Evolutionary conservation across 768 basidiomycete species (phyloP).

Genomic region (Royoungia palumana): DNA sequence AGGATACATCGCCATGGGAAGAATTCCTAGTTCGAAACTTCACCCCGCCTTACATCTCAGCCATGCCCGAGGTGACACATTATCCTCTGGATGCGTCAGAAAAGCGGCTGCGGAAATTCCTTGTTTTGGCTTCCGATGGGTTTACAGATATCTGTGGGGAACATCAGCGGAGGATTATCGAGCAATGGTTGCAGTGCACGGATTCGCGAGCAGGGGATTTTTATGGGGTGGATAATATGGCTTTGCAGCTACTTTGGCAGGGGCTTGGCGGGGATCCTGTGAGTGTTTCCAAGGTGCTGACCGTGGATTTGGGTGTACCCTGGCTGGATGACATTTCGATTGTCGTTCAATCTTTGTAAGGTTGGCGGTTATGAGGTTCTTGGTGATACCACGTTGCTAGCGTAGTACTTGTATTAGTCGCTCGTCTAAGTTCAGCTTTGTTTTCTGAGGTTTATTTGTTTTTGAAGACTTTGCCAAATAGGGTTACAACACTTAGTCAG

Average conservation of each 20-base stretch:
- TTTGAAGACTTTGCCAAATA: constrained; percentile 4
- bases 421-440: not conserved
- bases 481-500: constrained; percentile 5
- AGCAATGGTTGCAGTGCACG: constrained; percentile 51
- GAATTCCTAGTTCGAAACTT: constrained; percentile 59
- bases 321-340: constrained; percentile 72
- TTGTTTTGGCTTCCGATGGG: constrained; percentile 65
- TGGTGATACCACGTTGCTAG: not conserved
- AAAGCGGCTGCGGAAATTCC: constrained; percentile 41
- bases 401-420: constrained; percentile 6
- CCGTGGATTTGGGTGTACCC: constrained; percentile 58
- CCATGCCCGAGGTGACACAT: constrained; percentile 61
- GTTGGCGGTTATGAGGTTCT: not conserved
- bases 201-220: constrained; percentile 23
- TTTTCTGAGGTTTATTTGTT: constrained; percentile 2
- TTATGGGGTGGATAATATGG: constrained; percentile 42
- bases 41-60: constrained; percentile 65
- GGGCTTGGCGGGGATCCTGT: constrained; percentile 55
- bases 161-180: constrained; percentile 44
- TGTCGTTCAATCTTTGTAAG: constrained; percentile 55
- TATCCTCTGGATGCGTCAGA: constrained; percentile 39
- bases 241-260: constrained; percentile 53
- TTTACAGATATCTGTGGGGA: constrained; percentile 59
- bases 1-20: constrained; percentile 62
- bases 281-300: constrained; percentile 55